These are phyloP conservation scores for Beta lomatogona DNA, from an alignment of 179 eudicot species.

Conservation along the genomic window DNA sequence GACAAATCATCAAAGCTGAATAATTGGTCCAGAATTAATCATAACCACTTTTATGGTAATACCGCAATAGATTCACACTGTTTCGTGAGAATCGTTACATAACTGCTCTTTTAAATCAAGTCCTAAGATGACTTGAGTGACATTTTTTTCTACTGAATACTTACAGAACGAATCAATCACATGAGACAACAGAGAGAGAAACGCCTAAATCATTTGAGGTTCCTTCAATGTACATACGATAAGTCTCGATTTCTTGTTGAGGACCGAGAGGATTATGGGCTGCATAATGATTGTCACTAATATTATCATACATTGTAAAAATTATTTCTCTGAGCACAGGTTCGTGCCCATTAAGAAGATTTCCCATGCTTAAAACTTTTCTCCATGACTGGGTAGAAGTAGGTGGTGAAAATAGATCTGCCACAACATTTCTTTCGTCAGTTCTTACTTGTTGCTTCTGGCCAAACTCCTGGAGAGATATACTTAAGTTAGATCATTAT, in stretches of 20 bases:
- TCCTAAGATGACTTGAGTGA: background rate
- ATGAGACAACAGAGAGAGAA: conserved; percentile 78
- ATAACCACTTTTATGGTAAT: background rate
- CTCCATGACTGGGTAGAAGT: conserved; percentile 91
- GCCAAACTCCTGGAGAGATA: conserved; percentile 43
- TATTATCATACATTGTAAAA: conserved; percentile 58
- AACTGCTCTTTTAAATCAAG: background rate
- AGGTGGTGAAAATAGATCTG: conserved; percentile 68
- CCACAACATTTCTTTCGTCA: conserved; percentile 59
- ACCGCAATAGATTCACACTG: too few species aligned
- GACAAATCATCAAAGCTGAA: background rate
- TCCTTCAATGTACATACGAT: conserved; percentile 84
- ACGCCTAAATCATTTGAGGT: conserved; percentile 82
- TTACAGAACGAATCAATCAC: conserved; percentile 50
- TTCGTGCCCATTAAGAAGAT: conserved; percentile 91
- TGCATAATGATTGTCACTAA: conserved; percentile 65
- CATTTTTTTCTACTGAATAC: background rate
- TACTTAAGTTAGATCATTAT: background rate
- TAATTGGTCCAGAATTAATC: background rate
- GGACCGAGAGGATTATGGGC: conserved; percentile 35
- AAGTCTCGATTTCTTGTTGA: conserved; percentile 63
- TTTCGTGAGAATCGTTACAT: background rate
- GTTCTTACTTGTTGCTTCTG: conserved; percentile 55
- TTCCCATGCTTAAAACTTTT: conserved; percentile 93
- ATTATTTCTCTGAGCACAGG: conserved; percentile 77